Evolutionary conservation across 371 early-diverging fungal genomes (phyloP), one percentile per base, ranked within the genome.

Genomic region (Choanephora cucurbitarum): DNA sequence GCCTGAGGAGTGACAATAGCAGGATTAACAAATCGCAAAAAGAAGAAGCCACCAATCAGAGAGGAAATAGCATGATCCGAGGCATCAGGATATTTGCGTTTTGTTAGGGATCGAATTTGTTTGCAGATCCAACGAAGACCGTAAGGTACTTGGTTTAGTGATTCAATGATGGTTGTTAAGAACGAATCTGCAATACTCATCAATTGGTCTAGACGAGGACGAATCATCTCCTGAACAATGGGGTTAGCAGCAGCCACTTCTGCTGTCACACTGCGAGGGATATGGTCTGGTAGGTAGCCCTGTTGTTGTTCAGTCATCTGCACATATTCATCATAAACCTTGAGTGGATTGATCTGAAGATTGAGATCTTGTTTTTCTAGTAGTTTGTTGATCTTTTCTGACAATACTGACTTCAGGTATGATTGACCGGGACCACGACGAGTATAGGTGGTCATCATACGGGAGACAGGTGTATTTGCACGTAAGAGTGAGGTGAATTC

Each of bases 111-210:
- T 18, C 89, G 78, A 69, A 96, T 95, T 73, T 95, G 94, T 64
- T 96, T 96, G 71, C 96, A 96, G 44, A 96, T 91, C 95, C 95
- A 96, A 17, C 94, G 83, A 67, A 96, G 94, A 23, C 95, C 96
- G 61, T 92, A 93, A 1, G 96, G 96, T 5, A 91, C 88, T 49
- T 86, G 80, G 47, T 93, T 89, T 18, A 89, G 69, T 5, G 88
- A 86, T 15, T 73, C 76, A 39, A 94, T 80, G 46, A 96, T 93
- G 14, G 88, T 89, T 24, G 81, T 77, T 33, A 96, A 67, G 60
- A 95, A 92, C 10, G 76, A 69, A 52, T 83, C 82, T 19, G 93
- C 85, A 41, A 93, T 90, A n/a, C 89, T 89, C 72, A 85, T 88
- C 33, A 95, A 77, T 67, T 83, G 85, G 34, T 69, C 69, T 15